These are phyloP conservation scores for Daucus carota DNA, from an alignment of 129 eudicot genomes.

Conservation along the genomic window DNA sequence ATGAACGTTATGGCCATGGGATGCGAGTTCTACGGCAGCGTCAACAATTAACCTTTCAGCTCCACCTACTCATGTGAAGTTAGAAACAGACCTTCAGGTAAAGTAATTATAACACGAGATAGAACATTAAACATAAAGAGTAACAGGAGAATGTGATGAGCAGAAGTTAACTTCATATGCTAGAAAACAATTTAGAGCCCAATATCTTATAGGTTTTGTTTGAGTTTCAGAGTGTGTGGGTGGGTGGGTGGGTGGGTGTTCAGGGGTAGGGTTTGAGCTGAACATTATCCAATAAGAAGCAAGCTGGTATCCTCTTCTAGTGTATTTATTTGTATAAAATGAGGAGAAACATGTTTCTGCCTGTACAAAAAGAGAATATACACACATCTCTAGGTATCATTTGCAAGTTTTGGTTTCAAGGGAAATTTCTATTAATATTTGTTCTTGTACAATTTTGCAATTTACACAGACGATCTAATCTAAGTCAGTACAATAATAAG, in stretches of 20 bases:
- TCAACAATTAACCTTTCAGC: conserved; percentile 99
- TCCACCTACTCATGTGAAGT: conserved; percentile 45
- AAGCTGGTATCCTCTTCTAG: not conserved
- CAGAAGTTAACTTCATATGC: not conserved
- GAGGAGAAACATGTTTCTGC: not conserved
- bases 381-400: no score
- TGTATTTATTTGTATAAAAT: no score
- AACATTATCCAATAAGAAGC: not conserved
- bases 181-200: no score
- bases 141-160: not conserved
- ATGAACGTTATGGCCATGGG: conserved; percentile 78
- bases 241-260: no score
- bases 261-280: not conserved
- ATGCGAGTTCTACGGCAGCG: conserved; percentile 79
- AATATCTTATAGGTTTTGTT: no score
- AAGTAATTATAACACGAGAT: not conserved
- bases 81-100: not conserved
- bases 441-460: not conserved
- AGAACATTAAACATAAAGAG: not conserved
- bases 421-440: no score
- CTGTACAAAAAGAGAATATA: no score
- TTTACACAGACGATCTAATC: not conserved
- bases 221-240: no score
- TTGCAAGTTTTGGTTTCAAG: not conserved
- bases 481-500: not conserved